Evolutionary conservation across 2,329 filamentous ascomycete genomes (phyloP).

Genomic region (Fusarium sp.): DNA sequence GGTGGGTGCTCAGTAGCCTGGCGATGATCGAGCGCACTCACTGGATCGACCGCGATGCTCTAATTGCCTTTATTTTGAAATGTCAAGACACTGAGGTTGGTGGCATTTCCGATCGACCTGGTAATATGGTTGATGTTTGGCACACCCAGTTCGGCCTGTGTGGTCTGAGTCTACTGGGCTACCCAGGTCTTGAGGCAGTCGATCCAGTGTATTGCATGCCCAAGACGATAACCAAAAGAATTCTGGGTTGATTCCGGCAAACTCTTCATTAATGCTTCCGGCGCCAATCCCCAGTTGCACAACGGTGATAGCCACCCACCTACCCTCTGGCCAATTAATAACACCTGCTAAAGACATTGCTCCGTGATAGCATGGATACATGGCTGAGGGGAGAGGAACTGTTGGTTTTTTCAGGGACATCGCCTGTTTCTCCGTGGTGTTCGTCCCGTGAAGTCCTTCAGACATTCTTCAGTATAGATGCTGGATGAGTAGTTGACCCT

Average conservation of each 20-base stretch:
- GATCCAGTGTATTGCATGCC: conserved; percentile 92
- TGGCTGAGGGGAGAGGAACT: conserved; percentile 70
- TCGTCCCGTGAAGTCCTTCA: conserved; percentile 46
- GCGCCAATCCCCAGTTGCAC: not conserved
- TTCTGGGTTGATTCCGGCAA: conserved; percentile 56
- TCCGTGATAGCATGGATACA: conserved; percentile 73
- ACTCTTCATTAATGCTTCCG: not conserved
- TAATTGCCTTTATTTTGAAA: conserved; percentile 83
- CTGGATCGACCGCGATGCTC: conserved; percentile 89
- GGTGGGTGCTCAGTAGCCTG: conserved; percentile 96
- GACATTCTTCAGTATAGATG: conserved; percentile 26
- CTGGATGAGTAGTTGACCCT: not conserved
- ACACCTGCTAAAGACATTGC: conserved; percentile 64
- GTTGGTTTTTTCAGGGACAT: conserved; percentile 47
- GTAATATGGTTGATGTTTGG: conserved; percentile 96
- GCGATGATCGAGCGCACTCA: conserved; percentile 88
- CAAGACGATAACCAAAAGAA: conserved; percentile 69
- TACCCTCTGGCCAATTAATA: conserved; percentile 77
- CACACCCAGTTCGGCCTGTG: conserved; percentile 92
- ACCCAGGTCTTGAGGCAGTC: conserved; percentile 79
- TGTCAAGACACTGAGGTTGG: conserved; percentile 89
- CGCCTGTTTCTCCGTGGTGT: conserved; percentile 38
- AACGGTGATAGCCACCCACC: conserved; percentile 9
- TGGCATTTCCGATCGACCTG: conserved; percentile 89
- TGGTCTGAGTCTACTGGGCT: conserved; percentile 84